Evolutionary conservation across 192 early-diverging fungal species (phyloP), one percentile per base, ranked within the genome.

Genomic region (Gonapodya prolifera): DNA sequence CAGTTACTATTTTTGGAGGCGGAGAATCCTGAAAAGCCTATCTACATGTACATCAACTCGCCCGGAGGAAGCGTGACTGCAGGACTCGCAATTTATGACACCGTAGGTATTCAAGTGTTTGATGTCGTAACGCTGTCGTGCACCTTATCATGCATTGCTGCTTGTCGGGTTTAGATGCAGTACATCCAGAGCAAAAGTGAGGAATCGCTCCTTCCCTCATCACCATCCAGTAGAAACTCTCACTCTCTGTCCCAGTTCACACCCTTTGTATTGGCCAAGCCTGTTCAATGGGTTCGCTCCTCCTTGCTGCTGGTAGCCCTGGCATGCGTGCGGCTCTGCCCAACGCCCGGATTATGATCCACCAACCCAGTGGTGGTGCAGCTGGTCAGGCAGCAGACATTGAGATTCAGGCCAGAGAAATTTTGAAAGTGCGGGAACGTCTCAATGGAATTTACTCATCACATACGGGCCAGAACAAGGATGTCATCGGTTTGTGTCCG

Each of bases 201-300:
- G n/a, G n/a, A n/a, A n/a, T n/a, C n/a, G n/a, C n/a, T n/a, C n/a
- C n/a, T n/a, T n/a, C n/a, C n/a, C n/a, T n/a, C n/a, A n/a, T n/a
- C n/a, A n/a, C n/a, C n/a, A n/a, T n/a, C n/a, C n/a, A n/a, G n/a
- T n/a, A n/a, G n/a, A n/a, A n/a, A n/a, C n/a, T n/a, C n/a, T n/a
- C n/a, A n/a, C n/a, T n/a, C n/a, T n/a, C n/a, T n/a, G n/a, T n/a
- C n/a, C 94, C 97, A 0, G 94, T 99, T 0, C 88, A 92, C 28
- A 99, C 97, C 2, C 83, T 98, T 35, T 99, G 97, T 82, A 93
- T 93, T 71, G 97, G 97, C 29, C 97, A 99, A 84, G 96, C 97
- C 1, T 97, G 95, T 78, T 96, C 95, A 0, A 99, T 99, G 97
- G 97, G 94, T 2, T 98, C 96, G 69, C 85, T 99, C 71, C 85